phyloP scores from a whole-genome alignment of 768 basidiomycete genomes.

The Boletus sensibilis region DNA sequence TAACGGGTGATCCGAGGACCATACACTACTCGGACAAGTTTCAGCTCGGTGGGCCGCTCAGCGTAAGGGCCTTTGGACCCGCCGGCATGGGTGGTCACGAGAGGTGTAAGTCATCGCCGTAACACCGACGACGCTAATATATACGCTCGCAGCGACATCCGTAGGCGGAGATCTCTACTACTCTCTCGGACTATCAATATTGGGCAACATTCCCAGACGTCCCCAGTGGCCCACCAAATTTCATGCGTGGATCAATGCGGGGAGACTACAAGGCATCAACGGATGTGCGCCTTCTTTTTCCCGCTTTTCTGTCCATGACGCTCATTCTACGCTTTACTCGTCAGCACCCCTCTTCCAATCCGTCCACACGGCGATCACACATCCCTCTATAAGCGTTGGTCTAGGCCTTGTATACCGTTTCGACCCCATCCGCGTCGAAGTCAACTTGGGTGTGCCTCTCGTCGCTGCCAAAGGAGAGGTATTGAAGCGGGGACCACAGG shows the following conservation, averaged over 20 bases:
- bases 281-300: constrained; percentile 42
- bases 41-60: constrained; percentile 90
- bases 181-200: constrained; percentile 71
- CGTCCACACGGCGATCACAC: constrained; percentile 16
- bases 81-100: constrained; percentile 81
- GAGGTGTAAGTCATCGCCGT: constrained; percentile 46
- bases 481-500: constrained; percentile 66
- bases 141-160: constrained; percentile 61
- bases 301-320: neutral
- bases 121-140: neutral
- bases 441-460: constrained; percentile 85
- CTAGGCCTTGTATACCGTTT: constrained; percentile 82
- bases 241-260: constrained; percentile 81
- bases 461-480: constrained; percentile 67
- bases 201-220: constrained; percentile 70
- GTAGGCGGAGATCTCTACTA: constrained; percentile 83
- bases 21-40: constrained; percentile 78
- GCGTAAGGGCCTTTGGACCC: constrained; percentile 71
- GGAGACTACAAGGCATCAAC: constrained; percentile 63
- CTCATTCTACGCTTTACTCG: neutral
- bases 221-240: constrained; percentile 83
- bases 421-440: constrained; percentile 80
- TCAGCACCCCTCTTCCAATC: constrained; percentile 14
- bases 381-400: constrained; percentile 72
- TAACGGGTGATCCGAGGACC: constrained; percentile 43